These are phyloP conservation scores for Phaeosphaeriaceae sp. DNA, from an alignment of 2,329 filamentous ascomycete species.

Conservation along the genomic window DNA sequence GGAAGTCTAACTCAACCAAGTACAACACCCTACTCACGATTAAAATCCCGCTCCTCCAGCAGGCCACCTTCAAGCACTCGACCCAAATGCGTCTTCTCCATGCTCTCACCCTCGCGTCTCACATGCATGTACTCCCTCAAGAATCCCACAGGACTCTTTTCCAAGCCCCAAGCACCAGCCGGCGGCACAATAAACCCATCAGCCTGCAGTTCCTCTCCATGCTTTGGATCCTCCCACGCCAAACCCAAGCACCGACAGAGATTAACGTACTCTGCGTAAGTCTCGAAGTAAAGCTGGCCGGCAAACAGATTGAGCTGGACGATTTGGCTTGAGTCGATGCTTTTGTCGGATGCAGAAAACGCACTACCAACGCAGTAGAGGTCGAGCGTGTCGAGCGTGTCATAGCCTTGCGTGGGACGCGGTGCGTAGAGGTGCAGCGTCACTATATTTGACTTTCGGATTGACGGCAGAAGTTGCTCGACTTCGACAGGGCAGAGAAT, in stretches of 20 bases:
- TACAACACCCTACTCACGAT: background rate
- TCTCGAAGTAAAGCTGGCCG: constrained; percentile 67
- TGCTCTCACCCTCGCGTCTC: constrained; percentile 40
- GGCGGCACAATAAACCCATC: constrained; percentile 41
- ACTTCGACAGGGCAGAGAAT: constrained; percentile 68
- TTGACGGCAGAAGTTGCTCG: constrained; percentile 53
- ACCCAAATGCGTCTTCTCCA: constrained; percentile 47
- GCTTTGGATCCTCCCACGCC: constrained; percentile 28
- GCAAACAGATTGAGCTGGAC: constrained; percentile 68
- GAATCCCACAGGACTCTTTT: constrained; percentile 48
- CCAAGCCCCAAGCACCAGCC: constrained; percentile 37
- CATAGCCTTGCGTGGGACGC: constrained; percentile 28
- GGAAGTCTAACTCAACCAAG: too few relatives aligned
- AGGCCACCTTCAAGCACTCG: constrained; percentile 39
- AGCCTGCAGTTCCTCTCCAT: constrained; percentile 22
- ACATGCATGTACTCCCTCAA: constrained; percentile 38
- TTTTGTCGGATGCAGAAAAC: constrained; percentile 21
- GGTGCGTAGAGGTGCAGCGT: constrained; percentile 60
- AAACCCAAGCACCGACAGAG: constrained; percentile 61
- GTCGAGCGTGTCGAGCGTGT: constrained; percentile 52
- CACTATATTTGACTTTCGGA: constrained; percentile 46
- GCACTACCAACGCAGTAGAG: constrained; percentile 44
- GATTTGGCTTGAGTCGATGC: constrained; percentile 12
- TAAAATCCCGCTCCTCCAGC: constrained; percentile 23
- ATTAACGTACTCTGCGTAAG: constrained; percentile 59